Conservation (phyloP, 805 yeast species). For the Sugiyamaella floridensis region DNA sequence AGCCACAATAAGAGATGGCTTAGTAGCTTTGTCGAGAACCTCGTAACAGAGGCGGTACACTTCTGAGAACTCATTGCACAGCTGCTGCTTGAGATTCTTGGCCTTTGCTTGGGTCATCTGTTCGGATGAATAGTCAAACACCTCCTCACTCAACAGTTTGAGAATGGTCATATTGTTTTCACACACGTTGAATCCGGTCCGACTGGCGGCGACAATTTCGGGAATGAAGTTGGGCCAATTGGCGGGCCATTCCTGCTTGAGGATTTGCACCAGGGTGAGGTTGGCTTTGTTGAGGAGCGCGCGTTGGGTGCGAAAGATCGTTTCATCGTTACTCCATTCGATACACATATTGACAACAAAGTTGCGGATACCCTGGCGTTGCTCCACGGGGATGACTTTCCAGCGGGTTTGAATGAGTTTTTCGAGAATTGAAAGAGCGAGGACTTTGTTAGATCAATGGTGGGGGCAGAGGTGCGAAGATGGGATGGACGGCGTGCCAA, state of each 20-base stretch:
- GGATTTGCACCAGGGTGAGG: constrained; percentile 84
- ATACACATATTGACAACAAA: constrained; percentile 92
- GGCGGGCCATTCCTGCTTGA: constrained; percentile 98
- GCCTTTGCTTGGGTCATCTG: constrained; percentile 97
- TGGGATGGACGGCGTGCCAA: no score
- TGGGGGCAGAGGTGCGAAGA: no score
- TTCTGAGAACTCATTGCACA: constrained; percentile 87
- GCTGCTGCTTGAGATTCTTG: constrained; percentile 67
- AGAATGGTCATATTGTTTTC: constrained; percentile 95
- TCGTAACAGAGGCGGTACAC: constrained; percentile 90
- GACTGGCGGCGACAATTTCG: constrained; percentile 78
- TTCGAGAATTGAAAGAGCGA: constrained; percentile 85
- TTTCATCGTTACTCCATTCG: constrained; percentile 78
- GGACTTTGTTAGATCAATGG: constrained; percentile 27
- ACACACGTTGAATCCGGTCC: constrained; percentile 85
- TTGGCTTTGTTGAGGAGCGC: constrained; percentile 89
- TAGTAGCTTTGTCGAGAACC: constrained; percentile 82
- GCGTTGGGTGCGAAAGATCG: constrained; percentile 60
- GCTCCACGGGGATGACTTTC: constrained; percentile 86
- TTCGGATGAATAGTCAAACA: constrained; percentile 90
- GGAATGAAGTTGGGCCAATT: constrained; percentile 98
- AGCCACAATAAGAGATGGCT: constrained; percentile 74
- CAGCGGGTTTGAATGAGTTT: constrained; percentile 85
- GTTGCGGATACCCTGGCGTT: constrained; percentile 87
- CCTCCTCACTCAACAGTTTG: constrained; percentile 86